Base-by-base conservation (phyloP, 2,329 filamentous ascomycete genomes). In the Intubia oerlemansii region DNA sequence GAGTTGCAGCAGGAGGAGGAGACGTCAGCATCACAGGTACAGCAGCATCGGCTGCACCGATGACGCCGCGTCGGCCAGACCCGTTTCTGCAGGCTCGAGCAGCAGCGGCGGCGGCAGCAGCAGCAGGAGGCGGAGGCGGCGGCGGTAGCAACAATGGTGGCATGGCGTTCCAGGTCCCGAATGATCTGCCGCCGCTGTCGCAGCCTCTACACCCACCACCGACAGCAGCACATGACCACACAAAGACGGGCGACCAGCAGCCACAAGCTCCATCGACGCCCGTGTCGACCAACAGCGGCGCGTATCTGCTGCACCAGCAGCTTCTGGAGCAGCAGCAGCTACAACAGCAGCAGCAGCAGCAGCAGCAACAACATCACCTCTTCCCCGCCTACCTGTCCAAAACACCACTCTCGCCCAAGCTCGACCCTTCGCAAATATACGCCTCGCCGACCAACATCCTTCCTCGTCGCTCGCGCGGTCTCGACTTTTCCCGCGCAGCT, bases 401-500 rank as follows among this genome's bases (percentile, higher is more conserved):
- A n/a, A 53, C 54, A 16, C 80, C 82, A 40, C 60, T 85, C 34
- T 91, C 81, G 3, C 82, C 84, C 11, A 82, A 90, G 47, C 65
- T 88, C 37, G 82, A 92, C 48, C 65, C 78, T 32, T 74, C 75
- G 13, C 77, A 82, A 39, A 80, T 73, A 27, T 92, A 90, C 54
- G 76, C 77, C 24, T 85, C 81, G 2, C 82, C 84, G 3, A 75
- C 78, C 16, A 90, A 84, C 30, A 77, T 91, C 26, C 62, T 95
- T 7, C 85, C 85, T 12, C 70, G 85, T 38, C 73, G 84, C 35
- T 93, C 84, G 17, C 69, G 85, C 32, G 85, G 85, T 24, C 59
- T 93, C 35, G 85, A 95, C 52, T 95, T 92, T 49, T 85, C 85
- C 23, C 67, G 85, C 39, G 84, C 84, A 9, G 88, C 81, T 36